These are phyloP conservation scores for Chaetoceros muelleri DNA, from an alignment of 108 stramenopile species.

Conservation along the genomic window DNA sequence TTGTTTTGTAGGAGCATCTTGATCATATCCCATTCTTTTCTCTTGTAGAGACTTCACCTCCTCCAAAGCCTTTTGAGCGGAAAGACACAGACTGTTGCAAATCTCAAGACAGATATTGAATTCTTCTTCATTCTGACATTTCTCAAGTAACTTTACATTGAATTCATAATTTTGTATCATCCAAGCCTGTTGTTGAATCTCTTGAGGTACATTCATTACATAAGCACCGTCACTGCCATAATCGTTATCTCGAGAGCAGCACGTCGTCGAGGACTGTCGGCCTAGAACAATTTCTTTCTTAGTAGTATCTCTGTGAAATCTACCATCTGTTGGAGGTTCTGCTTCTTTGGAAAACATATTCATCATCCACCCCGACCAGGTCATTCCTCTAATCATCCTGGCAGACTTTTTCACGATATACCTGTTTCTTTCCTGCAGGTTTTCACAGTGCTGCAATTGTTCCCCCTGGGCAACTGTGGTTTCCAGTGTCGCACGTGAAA, in stretches of 20 bases:
- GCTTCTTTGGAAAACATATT: slow-evolving; percentile 39
- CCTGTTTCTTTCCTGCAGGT: slow-evolving; percentile 29
- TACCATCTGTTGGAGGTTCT: slow-evolving; percentile 15
- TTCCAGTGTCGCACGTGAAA: slow-evolving; percentile 39
- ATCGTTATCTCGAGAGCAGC: not conserved
- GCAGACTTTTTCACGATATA: slow-evolving; percentile 37
- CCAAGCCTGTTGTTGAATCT: slow-evolving; percentile 17
- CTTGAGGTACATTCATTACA: not conserved
- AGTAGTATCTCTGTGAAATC: not conserved
- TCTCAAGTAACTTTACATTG: not conserved
- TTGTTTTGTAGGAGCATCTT: not conserved
- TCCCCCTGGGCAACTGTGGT: slow-evolving; percentile 34
- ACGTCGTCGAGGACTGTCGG: not conserved
- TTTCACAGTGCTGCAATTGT: slow-evolving; percentile 27
- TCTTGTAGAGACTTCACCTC: not conserved
- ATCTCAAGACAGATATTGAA: not conserved
- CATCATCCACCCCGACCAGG: slow-evolving; percentile 50
- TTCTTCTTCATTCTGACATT: not conserved
- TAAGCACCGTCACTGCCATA: not conserved
- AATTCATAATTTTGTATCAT: not conserved
- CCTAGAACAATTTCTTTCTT: not conserved
- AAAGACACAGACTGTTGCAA: not conserved
- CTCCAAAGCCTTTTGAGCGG: too few relatives aligned
- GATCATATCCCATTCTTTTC: not conserved
- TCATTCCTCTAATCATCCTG: slow-evolving; percentile 43